A percentile compares a stretch with the other conserved stretches of the same genome.
phyloP scores from a whole-genome alignment of 371 early-diverging fungal genomes.

The Actinomortierella ambigua region DNA sequence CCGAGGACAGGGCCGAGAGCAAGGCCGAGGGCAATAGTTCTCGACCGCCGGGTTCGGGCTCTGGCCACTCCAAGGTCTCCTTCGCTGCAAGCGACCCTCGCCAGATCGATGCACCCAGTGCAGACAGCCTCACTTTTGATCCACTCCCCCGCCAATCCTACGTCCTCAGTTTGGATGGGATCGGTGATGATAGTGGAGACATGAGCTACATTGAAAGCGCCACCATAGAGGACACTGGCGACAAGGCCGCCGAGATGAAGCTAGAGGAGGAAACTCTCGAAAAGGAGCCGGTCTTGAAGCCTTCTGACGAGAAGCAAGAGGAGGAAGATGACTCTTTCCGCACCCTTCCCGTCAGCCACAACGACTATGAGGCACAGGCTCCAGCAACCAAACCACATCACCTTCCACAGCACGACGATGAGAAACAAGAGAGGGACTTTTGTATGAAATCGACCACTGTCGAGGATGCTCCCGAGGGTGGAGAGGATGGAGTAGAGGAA shows the following conservation, averaged over 20 bases:
- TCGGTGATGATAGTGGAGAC: background rate
- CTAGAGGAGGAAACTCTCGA: background rate
- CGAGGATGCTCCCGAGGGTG: constrained; percentile 1
- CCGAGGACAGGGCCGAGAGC: too few relatives aligned
- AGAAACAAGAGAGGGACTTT: background rate
- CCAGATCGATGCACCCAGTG: too few relatives aligned
- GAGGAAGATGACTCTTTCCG: constrained; percentile 35
- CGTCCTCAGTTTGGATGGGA: background rate
- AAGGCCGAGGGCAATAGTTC: too few relatives aligned
- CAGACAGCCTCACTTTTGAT: too few relatives aligned
- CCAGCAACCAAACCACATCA: too few relatives aligned
- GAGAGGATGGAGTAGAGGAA: constrained; percentile 10
- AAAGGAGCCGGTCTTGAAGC: constrained; percentile 3
- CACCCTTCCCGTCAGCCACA: constrained; percentile 15
- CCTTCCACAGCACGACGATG: background rate
- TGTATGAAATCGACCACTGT: background rate
- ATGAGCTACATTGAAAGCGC: background rate
- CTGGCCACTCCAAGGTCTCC: too few relatives aligned
- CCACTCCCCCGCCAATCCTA: too few relatives aligned
- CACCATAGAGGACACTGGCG: background rate
- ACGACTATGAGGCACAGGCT: constrained; percentile 21
- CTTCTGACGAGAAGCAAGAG: constrained; percentile 6
- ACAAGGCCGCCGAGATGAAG: background rate
- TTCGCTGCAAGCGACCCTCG: too few relatives aligned
- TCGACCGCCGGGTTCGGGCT: too few relatives aligned